Base-by-base conservation (phyloP, 257 asterid species). In the Solanum commersonii region DNA sequence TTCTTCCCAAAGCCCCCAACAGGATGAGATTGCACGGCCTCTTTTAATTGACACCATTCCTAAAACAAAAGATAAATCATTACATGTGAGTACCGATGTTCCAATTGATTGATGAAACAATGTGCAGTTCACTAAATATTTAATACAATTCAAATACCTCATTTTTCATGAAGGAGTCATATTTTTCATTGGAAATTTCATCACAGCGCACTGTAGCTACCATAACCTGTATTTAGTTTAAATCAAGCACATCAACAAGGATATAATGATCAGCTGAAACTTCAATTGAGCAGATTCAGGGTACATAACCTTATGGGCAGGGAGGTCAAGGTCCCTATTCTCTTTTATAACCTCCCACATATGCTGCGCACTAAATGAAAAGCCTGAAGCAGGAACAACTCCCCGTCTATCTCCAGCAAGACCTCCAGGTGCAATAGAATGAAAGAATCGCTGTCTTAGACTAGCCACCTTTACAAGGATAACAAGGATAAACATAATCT, bases 361-460 rank as follows among this genome's bases (percentile, higher is more conserved):
- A 89, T 96, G 95, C 59, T 94, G 92, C 81, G 95, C 94, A 88
- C 99, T 96, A 88, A 94, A 94, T 86, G 98, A 91, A 92, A 96
- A 96, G 46, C 98, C 99, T 70, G 99, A 96, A 89, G 95, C 99
- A 68, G 99, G 99, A 92, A 96, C 99, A 31, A 94, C 98, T 79
- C 92, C 98, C 56, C 98, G 95, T 91, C 98, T 94, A 89, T 96
- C 98, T 83, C 99, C 99, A 74, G 99, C 98, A 91, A 96, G 98
- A 88, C 98, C 98, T 35, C 99, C 98, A 87, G 98, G 98, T 37
- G 97, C 96, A 88, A 96, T 95, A 82, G 99, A 95, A 56, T 94
- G 97, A 90, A 89, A 89, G 90, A 96, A 95, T 71, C 96, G 91
- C 79, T 94, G 94, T 89, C 99, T 95, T 84, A 96, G 92, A 88